phyloP scores from a whole-genome alignment of 257 asterid species.

The Solanum acaule region DNA sequence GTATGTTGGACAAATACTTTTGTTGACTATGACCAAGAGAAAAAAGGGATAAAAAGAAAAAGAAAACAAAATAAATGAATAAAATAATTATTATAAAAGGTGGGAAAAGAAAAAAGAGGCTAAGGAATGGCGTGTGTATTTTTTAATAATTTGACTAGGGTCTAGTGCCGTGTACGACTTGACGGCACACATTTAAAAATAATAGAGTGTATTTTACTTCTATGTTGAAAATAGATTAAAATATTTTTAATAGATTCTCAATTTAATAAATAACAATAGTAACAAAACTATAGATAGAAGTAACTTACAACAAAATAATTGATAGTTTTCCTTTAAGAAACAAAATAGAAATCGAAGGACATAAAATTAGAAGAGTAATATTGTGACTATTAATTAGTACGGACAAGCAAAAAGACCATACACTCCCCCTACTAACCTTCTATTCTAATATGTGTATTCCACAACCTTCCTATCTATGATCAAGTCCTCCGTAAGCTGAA shows the following conservation, averaged over 20 bases:
- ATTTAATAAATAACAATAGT: too few species aligned
- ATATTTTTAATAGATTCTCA: too few species aligned
- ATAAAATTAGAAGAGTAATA: background rate
- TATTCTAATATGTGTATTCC: background rate
- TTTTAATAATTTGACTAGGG: background rate
- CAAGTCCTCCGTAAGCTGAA: background rate
- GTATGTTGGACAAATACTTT: background rate
- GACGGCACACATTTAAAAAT: background rate
- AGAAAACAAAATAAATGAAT: background rate
- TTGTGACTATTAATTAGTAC: too few species aligned
- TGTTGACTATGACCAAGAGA: background rate
- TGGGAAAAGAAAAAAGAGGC: background rate
- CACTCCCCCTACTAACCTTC: background rate
- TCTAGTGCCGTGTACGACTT: background rate
- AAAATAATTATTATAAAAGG: background rate
- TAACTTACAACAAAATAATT: too few species aligned
- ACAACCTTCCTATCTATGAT: too few species aligned
- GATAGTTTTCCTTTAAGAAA: too few species aligned
- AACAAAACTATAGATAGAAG: background rate
- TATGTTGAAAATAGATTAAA: too few species aligned
- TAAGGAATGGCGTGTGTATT: background rate
- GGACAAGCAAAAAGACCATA: background rate
- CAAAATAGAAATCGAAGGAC: too few species aligned
- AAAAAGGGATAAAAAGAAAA: background rate
- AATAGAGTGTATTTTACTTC: background rate